Percentiles rank a stretch among this genome's conserved stretches.
phyloP scores from a whole-genome alignment of 2,329 filamentous ascomycete species.

The Ceratocystis cacaofunesta region DNA sequence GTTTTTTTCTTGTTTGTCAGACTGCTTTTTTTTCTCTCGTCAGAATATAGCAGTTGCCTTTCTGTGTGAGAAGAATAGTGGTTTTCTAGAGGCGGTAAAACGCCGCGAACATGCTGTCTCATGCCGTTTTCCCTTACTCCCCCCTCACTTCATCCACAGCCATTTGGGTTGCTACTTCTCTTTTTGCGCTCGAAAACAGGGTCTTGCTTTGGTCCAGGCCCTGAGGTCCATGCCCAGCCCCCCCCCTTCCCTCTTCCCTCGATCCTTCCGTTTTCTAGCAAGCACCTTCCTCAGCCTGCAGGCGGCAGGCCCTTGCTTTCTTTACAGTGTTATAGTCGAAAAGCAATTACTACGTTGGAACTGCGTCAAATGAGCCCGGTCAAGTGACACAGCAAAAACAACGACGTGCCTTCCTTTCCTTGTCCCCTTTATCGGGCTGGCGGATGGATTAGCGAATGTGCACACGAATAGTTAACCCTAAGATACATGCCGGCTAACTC shows the following conservation, averaged over 20 bases:
- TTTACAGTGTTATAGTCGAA: not conserved
- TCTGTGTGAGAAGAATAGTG: not conserved
- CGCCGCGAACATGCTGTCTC: not conserved
- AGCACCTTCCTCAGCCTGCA: slow-evolving; percentile 2
- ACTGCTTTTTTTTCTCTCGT: not conserved
- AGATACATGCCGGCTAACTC: not conserved
- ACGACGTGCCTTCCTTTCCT: not conserved
- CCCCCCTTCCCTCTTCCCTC: not conserved
- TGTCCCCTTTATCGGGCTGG: not conserved
- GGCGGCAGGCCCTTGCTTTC: not conserved
- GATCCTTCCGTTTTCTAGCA: slow-evolving; percentile 2
- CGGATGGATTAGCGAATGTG: not conserved
- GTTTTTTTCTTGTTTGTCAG: not conserved
- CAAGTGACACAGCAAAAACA: slow-evolving; percentile 1
- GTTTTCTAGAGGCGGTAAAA: not conserved
- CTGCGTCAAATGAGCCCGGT: not conserved
- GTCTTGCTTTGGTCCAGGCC: not conserved
- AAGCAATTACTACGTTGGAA: not conserved
- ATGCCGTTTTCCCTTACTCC: not conserved
- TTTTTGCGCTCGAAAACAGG: not conserved
- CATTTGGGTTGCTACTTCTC: not conserved
- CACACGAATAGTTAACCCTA: not conserved
- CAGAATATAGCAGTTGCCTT: not conserved
- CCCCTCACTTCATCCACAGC: not conserved
- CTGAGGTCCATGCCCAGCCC: not conserved